These are phyloP conservation scores for Sanguinoderma infundibulare DNA, from an alignment of 1,284 basidiomycete species.

Conservation along the genomic window DNA sequence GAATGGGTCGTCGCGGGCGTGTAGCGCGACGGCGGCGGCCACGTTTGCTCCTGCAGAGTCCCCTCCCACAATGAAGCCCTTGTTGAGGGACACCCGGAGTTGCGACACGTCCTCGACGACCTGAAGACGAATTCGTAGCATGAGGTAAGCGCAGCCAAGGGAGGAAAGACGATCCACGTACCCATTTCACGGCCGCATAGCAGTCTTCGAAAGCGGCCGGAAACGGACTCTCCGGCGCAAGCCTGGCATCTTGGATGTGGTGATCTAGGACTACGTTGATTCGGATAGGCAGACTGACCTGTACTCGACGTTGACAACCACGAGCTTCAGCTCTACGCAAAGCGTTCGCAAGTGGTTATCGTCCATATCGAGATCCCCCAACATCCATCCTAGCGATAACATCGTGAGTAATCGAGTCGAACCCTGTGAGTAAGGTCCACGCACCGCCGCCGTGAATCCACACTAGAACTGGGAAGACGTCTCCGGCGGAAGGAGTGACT, in stretches of 20 bases:
- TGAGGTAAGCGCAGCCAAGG: too few species aligned
- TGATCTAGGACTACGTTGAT: too few species aligned
- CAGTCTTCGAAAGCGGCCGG: slow-evolving; percentile 24
- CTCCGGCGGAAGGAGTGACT: background rate
- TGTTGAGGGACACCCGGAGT: slow-evolving; percentile 13
- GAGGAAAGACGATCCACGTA: background rate
- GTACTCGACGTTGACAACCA: slow-evolving; percentile 29
- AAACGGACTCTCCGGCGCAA: slow-evolving; percentile 27
- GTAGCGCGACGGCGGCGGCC: slow-evolving; percentile 25
- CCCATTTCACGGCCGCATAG: slow-evolving; percentile 29
- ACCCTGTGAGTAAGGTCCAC: background rate
- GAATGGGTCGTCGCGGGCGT: slow-evolving; percentile 28
- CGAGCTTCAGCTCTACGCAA: slow-evolving; percentile 25
- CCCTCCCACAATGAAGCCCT: slow-evolving; percentile 32
- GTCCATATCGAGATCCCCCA: slow-evolving; percentile 23
- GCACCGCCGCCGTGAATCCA: background rate
- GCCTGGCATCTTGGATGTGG: background rate
- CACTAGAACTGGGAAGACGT: background rate
- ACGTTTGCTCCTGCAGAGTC: slow-evolving; percentile 32
- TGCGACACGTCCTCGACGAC: slow-evolving; percentile 5
- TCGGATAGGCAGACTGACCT: slow-evolving; percentile 8
- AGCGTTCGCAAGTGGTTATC: slow-evolving; percentile 24
- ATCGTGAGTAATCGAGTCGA: too few species aligned
- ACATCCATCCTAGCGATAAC: slow-evolving; percentile 9
- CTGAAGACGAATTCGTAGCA: background rate